Evolutionary conservation across 257 asterid species (phyloP).

Genomic region (Lycium ferocissimum): DNA sequence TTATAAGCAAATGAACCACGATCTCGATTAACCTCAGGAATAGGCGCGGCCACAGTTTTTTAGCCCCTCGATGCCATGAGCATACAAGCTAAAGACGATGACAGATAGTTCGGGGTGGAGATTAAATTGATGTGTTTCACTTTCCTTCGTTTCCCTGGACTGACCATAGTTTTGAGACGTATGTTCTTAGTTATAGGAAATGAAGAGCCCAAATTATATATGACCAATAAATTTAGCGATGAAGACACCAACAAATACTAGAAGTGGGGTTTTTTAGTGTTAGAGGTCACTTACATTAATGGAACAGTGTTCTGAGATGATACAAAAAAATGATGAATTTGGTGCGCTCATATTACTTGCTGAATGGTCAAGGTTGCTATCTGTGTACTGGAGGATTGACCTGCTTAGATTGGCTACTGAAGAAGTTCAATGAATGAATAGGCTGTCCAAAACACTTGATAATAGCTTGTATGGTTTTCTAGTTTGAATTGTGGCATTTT

Average conservation of each 20-base stretch:
- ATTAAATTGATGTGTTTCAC: slow-evolving; percentile 4
- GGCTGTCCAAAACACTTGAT: neutral
- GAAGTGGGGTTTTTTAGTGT: neutral
- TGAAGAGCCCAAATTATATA: no score
- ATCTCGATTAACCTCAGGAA: neutral
- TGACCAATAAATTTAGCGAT: no score
- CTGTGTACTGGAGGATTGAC: neutral
- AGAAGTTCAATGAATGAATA: slow-evolving; percentile 12
- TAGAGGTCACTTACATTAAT: neutral
- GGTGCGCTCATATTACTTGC: neutral
- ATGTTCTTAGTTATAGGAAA: neutral
- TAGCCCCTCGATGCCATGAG: neutral
- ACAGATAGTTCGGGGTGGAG: neutral
- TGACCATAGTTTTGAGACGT: neutral
- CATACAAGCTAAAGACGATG: neutral
- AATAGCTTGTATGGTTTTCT: neutral
- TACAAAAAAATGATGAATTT: neutral
- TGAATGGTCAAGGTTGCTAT: slow-evolving; percentile 13
- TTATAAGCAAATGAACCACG: neutral
- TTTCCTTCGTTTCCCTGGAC: slow-evolving; percentile 11
- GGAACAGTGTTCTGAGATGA: neutral
- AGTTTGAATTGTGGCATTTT: slow-evolving; percentile 13
- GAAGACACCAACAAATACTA: no score
- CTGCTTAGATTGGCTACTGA: slow-evolving; percentile 14
- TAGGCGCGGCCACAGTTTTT: neutral